Evolutionary conservation across 768 basidiomycete genomes (phyloP).

Genomic region (Xanthoconium stramineum): DNA sequence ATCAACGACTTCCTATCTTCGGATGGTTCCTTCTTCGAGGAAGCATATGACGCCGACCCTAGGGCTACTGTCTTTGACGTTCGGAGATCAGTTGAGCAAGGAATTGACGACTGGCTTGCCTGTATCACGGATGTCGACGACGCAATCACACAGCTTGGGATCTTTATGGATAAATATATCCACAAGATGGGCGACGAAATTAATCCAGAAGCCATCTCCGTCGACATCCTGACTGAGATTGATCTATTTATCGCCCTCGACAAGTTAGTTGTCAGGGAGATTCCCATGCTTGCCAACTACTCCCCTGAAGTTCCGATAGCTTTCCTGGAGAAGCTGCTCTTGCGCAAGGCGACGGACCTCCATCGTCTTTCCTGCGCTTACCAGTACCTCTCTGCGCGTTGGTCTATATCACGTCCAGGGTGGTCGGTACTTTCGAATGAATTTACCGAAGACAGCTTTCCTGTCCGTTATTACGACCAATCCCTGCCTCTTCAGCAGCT

Average conservation of each 20-base stretch:
- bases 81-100: constrained; percentile 31
- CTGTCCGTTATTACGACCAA: background rate
- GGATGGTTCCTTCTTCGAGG: constrained; percentile 4
- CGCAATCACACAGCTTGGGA: constrained; percentile 13
- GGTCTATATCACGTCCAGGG: background rate
- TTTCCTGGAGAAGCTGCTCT: background rate
- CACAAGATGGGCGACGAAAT: background rate
- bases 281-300: too few species aligned
- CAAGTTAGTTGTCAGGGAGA: background rate
- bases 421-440: background rate
- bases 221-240: constrained; percentile 36
- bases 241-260: constrained; percentile 7
- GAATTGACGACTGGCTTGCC: too few species aligned
- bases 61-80: constrained; percentile 34
- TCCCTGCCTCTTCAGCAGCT: background rate
- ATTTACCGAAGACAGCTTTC: background rate
- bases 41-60: constrained; percentile 7
- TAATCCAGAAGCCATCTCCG: constrained; percentile 34
- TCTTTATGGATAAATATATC: constrained; percentile 29
- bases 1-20: constrained; percentile 17
- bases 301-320: background rate
- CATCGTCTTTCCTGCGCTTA: too few species aligned
- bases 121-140: background rate
- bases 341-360: background rate
- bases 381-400: too few species aligned